Evolutionary conservation across 495 filamentous ascomycete species (phyloP).

Genomic region (Pseudevernia furfuracea): DNA sequence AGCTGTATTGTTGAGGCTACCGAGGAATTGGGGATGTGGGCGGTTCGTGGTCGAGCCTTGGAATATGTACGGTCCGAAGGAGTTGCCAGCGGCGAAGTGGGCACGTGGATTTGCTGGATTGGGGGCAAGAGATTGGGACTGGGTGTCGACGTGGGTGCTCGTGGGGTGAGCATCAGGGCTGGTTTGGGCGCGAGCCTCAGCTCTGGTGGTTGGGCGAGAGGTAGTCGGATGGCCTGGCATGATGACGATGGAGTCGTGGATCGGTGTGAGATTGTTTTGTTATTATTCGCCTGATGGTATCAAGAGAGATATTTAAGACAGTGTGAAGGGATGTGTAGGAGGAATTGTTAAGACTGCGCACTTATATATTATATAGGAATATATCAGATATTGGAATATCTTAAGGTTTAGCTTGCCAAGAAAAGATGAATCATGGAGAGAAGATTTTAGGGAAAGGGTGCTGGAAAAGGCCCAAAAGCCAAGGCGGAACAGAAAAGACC

Average conservation of each 20-base stretch:
- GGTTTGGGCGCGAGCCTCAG: not conserved
- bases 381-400: not conserved
- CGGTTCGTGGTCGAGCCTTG: not conserved
- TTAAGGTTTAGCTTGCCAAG: not conserved
- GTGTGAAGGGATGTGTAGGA: not conserved
- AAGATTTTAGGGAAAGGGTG: not conserved
- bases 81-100: not conserved
- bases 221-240: not conserved
- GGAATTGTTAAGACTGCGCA: not conserved
- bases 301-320: not conserved
- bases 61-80: not conserved
- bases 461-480: not conserved
- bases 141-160: not conserved
- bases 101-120: not conserved
- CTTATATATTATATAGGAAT: not conserved
- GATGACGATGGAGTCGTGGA: not conserved
- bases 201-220: not conserved
- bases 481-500: not conserved
- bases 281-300: not conserved
- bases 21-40: not conserved
- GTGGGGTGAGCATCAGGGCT: not conserved
- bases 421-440: not conserved
- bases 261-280: not conserved
- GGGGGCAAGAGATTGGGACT: not conserved
- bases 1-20: not conserved